Percentiles rank a stretch among this genome's conserved stretches.
phyloP scores from a whole-genome alignment of 192 early-diverging fungal genomes.

The Linnemannia exigua region DNA sequence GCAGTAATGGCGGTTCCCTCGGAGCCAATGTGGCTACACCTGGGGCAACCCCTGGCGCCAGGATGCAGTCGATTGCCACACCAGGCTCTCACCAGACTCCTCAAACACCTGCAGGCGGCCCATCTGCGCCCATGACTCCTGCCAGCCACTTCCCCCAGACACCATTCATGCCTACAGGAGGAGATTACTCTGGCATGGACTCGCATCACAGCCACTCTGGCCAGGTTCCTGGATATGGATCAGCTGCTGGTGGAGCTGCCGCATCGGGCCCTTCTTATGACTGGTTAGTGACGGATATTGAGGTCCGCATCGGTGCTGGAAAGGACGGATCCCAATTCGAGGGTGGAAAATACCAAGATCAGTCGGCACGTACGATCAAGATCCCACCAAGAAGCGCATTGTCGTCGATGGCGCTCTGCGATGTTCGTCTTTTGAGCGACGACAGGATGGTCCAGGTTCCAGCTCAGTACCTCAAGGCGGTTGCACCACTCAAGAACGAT shows the following conservation, averaged over 20 bases:
- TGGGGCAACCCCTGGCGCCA: constrained; percentile 48
- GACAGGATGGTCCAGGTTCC: constrained; percentile 51
- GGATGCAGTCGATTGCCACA: constrained; percentile 60
- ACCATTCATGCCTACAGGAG: constrained; percentile 64
- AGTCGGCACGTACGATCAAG: constrained; percentile 63
- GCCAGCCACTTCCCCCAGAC: constrained; percentile 61
- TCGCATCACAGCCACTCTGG: constrained; percentile 64
- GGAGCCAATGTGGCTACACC: constrained; percentile 48
- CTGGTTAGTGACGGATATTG: constrained; percentile 72
- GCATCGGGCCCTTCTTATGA: constrained; percentile 41
- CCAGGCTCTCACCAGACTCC: constrained; percentile 62
- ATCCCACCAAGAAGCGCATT: constrained; percentile 59
- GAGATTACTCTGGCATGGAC: constrained; percentile 60
- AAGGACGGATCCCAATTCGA: constrained; percentile 44
- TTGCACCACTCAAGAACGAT: constrained; percentile 79
- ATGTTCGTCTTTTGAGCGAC: constrained; percentile 56
- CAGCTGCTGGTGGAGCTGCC: constrained; percentile 22
- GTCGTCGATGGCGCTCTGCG: constrained; percentile 59
- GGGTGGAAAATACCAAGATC: constrained; percentile 61
- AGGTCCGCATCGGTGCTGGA: constrained; percentile 53
- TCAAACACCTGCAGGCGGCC: constrained; percentile 58
- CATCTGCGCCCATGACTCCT: constrained; percentile 62
- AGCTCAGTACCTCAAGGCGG: constrained; percentile 61
- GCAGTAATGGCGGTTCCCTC: constrained; percentile 28
- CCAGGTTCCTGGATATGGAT: constrained; percentile 55